These are phyloP conservation scores for Tuber indicum DNA, from an alignment of 495 filamentous ascomycete genomes.

Conservation along the genomic window DNA sequence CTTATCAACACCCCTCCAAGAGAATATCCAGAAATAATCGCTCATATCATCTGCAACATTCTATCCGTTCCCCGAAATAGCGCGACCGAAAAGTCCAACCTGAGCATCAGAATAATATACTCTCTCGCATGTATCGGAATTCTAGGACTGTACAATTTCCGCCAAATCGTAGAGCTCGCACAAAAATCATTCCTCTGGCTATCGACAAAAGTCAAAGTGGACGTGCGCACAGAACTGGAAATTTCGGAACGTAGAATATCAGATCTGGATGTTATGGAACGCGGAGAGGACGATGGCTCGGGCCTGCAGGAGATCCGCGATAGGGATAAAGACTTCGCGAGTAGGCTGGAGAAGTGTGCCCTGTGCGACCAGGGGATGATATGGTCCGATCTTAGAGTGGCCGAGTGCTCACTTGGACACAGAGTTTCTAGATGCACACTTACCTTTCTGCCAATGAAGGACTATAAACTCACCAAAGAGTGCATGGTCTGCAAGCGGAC, in stretches of 20 bases:
- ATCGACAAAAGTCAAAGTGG: conserved; percentile 17
- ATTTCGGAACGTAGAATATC: conserved; percentile 33
- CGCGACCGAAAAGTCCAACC: conserved; percentile 25
- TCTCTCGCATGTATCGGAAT: conserved; percentile 40
- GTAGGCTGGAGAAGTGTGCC: conserved; percentile 37
- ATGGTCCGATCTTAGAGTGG: conserved; percentile 40
- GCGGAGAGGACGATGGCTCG: conserved; percentile 35
- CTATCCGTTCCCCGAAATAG: conserved; percentile 32
- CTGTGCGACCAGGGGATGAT: conserved; percentile 37
- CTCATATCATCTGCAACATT: conserved; percentile 32
- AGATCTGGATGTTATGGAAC: conserved; percentile 36
- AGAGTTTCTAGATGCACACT: conserved; percentile 40
- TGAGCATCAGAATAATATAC: conserved; percentile 38
- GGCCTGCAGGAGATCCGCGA: conserved; percentile 32
- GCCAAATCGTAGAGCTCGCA: conserved; percentile 32
- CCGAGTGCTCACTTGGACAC: conserved; percentile 39
- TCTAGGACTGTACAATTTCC: conserved; percentile 35
- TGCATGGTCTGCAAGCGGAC: conserved; percentile 39
- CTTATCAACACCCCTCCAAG: conserved; percentile 15
- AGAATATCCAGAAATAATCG: conserved; percentile 38
- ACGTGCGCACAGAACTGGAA: conserved; percentile 25
- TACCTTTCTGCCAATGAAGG: conserved; percentile 40
- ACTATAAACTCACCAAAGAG: conserved; percentile 36
- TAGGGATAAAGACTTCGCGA: conserved; percentile 37
- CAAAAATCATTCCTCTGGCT: conserved; percentile 35